Percentiles rank a stretch among this genome's conserved stretches.
Evolutionary conservation across 345 rosid species (phyloP).

Genomic region (Populus tremula): DNA sequence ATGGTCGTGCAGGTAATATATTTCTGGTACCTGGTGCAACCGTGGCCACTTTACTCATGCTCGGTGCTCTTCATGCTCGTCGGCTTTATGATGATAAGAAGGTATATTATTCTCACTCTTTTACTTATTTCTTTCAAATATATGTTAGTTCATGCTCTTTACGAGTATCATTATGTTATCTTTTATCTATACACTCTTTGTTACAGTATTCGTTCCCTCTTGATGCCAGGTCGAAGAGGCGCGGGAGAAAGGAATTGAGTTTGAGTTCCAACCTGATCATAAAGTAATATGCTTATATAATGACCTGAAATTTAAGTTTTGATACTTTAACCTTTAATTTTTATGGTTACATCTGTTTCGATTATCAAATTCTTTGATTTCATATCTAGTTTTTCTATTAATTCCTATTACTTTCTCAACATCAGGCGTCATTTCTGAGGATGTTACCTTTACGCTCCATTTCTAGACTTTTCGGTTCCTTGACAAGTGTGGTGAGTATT

Average conservation of each 20-base stretch:
- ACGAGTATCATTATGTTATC: too few relatives aligned
- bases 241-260: conserved; percentile 69
- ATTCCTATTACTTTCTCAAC: conserved; percentile 13
- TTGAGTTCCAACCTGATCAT: conserved; percentile 73
- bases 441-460: conserved; percentile 79
- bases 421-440: conserved; percentile 76
- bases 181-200: too few relatives aligned
- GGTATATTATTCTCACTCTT: conserved; percentile 30
- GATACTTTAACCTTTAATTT: not conserved
- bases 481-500: conserved; percentile 62
- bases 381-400: not conserved
- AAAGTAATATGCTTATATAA: conserved; percentile 42
- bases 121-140: not conserved
- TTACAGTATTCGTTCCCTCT: too few relatives aligned
- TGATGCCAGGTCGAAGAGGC: conserved; percentile 70
- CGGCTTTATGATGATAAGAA: conserved; percentile 86
- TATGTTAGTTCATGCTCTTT: not conserved
- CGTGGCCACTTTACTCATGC: conserved; percentile 86
- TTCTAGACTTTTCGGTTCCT: conserved; percentile 83
- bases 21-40: conserved; percentile 89
- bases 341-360: not conserved
- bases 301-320: conserved; percentile 2
- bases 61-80: conserved; percentile 92
- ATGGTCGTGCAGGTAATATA: conserved; percentile 47
- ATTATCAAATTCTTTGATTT: not conserved